Evolutionary conservation across 257 asterid species (phyloP).

Genomic region (Solanum paucissectum): DNA sequence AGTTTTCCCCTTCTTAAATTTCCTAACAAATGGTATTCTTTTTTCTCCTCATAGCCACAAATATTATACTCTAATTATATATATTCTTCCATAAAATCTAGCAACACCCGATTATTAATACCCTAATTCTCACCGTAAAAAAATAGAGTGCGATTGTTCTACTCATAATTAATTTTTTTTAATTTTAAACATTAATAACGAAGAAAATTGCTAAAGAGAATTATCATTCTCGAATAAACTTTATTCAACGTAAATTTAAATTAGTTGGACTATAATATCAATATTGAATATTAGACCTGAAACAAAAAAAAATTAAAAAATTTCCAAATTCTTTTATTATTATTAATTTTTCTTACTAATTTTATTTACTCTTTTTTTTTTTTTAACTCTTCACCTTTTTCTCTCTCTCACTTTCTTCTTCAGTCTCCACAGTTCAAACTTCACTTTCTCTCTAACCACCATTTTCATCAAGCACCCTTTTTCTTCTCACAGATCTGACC

Average conservation of each 20-base stretch:
- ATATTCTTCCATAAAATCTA: not conserved
- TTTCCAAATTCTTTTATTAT: not conserved
- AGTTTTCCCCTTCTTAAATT: not conserved
- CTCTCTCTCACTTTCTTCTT: not conserved
- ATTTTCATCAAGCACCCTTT: not conserved
- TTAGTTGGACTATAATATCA: too few species aligned
- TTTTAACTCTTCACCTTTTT: not conserved
- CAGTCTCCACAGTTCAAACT: not conserved
- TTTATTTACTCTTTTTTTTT: not conserved
- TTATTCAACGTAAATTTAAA: too few species aligned
- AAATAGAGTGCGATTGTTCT: too few species aligned
- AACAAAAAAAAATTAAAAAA: too few species aligned
- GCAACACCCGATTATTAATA: not conserved
- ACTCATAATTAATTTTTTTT: not conserved
- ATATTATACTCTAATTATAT: not conserved
- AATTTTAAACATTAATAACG: too few species aligned
- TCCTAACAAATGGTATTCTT: too few species aligned
- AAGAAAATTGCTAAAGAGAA: too few species aligned
- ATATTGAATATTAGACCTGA: not conserved
- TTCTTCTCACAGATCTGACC: constrained; percentile 23
- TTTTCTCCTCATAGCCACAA: not conserved
- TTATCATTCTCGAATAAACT: too few species aligned
- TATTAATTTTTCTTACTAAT: not conserved
- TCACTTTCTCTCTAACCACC: not conserved
- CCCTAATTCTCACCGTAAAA: not conserved